Percentiles rank a stretch among this genome's conserved stretches.
Conservation (phyloP, 1,284 basidiomycete genomes). For the Dichomitus squalens region DNA sequence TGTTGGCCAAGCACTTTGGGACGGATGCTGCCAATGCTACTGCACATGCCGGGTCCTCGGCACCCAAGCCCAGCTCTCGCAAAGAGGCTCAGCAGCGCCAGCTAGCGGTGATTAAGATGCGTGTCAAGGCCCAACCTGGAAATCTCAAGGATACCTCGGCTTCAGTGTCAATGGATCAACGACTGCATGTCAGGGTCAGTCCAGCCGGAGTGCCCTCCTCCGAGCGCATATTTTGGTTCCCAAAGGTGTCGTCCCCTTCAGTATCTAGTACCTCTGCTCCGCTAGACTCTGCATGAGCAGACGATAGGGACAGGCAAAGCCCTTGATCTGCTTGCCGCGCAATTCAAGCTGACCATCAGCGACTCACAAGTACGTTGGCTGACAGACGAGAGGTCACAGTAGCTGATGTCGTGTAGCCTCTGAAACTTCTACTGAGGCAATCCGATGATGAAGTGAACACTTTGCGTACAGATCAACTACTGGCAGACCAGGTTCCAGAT, state of each 20-base stretch:
- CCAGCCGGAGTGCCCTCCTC: conserved; percentile 30
- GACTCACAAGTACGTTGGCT: conserved; percentile 23
- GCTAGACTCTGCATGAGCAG: conserved; percentile 25
- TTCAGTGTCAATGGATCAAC: conserved; percentile 50
- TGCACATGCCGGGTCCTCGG: conserved; percentile 33
- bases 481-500: conserved; percentile 28
- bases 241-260: conserved; percentile 50
- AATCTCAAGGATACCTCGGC: conserved; percentile 56
- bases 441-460: conserved; percentile 6
- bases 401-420: conserved; percentile 18
- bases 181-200: conserved; percentile 57
- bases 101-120: conserved; percentile 72
- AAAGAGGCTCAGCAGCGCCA: conserved; percentile 57
- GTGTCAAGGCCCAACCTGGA: conserved; percentile 63
- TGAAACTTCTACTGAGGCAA: conserved; percentile 21
- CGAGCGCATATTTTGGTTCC: conserved; percentile 65
- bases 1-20: conserved; percentile 60
- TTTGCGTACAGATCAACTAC: conserved; percentile 23
- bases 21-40: conserved; percentile 23
- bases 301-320: conserved; percentile 39
- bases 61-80: conserved; percentile 39
- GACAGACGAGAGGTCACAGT: not conserved
- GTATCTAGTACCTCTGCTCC: not conserved
- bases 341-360: conserved; percentile 28
- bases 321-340: conserved; percentile 38